Conservation (phyloP, 148 eudicot genomes). For the Amaranthus hypochondriacus region DNA sequence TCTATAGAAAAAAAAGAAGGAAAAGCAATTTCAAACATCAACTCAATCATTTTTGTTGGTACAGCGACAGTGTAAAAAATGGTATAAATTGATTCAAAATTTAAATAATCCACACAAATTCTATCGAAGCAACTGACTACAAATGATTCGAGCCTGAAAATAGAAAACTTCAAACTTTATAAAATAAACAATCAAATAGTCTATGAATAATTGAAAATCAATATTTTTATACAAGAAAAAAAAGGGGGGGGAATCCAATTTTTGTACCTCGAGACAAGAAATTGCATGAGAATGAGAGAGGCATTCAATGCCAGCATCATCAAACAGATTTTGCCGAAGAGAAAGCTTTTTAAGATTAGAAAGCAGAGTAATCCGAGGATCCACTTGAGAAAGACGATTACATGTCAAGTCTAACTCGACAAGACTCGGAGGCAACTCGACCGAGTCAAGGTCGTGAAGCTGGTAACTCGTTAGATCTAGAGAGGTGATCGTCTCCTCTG, state of each 20-base stretch:
- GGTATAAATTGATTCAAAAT: too few relatives aligned
- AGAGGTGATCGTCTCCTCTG: conserved; percentile 25
- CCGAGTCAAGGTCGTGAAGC: conserved; percentile 64
- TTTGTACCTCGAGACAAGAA: conserved; percentile 58
- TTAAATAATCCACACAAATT: neutral
- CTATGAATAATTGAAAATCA: neutral
- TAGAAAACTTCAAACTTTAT: neutral
- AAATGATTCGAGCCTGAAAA: neutral
- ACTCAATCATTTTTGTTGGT: too few relatives aligned
- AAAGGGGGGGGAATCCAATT: neutral
- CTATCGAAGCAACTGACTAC: neutral
- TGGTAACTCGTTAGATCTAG: conserved; percentile 70
- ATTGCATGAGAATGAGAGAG: conserved; percentile 60
- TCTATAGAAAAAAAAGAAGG: too few relatives aligned
- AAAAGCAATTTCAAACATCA: too few relatives aligned
- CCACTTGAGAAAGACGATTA: conserved; percentile 69
- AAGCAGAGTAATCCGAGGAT: conserved; percentile 63
- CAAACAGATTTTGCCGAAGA: conserved; percentile 82
- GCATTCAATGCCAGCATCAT: conserved; percentile 55
- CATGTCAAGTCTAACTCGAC: conserved; percentile 86
- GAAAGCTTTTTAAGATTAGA: conserved; percentile 70
- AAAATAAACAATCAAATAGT: neutral
- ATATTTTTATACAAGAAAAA: neutral
- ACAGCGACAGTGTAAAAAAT: too few relatives aligned
- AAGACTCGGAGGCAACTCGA: conserved; percentile 61